Percentiles rank a stretch among this genome's conserved stretches.
phyloP scores from a whole-genome alignment of 140 eudicot genomes.

The Erigeron philadelphicus region DNA sequence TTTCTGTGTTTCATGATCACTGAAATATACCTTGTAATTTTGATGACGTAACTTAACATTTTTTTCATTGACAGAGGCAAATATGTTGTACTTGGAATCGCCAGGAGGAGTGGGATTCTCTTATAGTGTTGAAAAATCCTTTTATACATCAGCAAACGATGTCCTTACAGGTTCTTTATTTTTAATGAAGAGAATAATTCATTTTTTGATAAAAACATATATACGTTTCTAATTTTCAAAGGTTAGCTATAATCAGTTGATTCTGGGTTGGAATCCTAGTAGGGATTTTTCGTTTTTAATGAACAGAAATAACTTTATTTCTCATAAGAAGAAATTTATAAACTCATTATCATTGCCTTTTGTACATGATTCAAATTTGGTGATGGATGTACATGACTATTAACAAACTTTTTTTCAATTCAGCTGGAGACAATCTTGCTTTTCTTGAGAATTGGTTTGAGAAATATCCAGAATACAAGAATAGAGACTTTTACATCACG shows the following conservation, averaged over 20 bases:
- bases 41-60: constrained; percentile 9
- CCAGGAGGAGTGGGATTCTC: constrained; percentile 96
- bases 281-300: background rate
- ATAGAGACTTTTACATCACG: constrained; percentile 54
- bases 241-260: constrained; percentile 1
- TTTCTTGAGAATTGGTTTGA: constrained; percentile 65
- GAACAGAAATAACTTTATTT: too few species aligned
- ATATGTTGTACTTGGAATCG: constrained; percentile 77
- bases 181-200: background rate
- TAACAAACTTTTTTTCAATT: constrained; percentile 16
- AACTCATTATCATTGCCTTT: background rate
- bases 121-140: constrained; percentile 40
- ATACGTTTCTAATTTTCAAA: background rate
- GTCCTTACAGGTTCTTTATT: constrained; percentile 55
- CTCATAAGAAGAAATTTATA: too few species aligned
- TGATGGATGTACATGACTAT: constrained; percentile 9
- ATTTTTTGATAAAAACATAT: background rate
- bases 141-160: constrained; percentile 34
- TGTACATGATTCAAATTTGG: background rate
- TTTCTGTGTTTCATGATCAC: background rate
- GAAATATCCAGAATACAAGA: constrained; percentile 60
- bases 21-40: background rate
- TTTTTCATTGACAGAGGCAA: constrained; percentile 51
- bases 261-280: background rate
- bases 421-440: constrained; percentile 63